Evolutionary conservation across 2,329 filamentous ascomycete genomes (phyloP).

Genomic region (Cladosporium cucumerinum): DNA sequence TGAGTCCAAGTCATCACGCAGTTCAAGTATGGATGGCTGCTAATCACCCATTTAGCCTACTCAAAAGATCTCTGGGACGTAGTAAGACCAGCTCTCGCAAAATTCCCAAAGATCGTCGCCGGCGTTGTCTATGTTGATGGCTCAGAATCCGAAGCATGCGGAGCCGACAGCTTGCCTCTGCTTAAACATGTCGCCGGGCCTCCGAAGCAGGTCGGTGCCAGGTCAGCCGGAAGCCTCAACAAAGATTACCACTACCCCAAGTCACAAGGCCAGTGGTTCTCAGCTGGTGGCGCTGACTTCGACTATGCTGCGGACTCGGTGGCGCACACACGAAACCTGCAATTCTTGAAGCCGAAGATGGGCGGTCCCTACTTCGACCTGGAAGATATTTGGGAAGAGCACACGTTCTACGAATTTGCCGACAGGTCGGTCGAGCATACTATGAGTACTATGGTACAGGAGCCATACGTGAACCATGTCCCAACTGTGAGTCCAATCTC

Average conservation of each 20-base stretch:
- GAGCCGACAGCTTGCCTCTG: slow-evolving; percentile 23
- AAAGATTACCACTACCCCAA: slow-evolving; percentile 47
- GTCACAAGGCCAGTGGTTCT: slow-evolving; percentile 41
- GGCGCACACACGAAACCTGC: slow-evolving; percentile 63
- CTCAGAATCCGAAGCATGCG: slow-evolving; percentile 19
- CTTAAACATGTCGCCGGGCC: slow-evolving; percentile 28
- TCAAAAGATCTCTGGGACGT: not conserved
- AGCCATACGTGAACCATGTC: slow-evolving; percentile 76
- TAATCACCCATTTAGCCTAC: slow-evolving; percentile 14
- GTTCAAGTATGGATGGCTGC: not conserved
- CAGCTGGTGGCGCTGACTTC: slow-evolving; percentile 40
- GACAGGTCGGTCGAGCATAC: slow-evolving; percentile 67
- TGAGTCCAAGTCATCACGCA: slow-evolving; percentile 18
- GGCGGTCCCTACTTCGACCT: slow-evolving; percentile 68
- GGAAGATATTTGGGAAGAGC: slow-evolving; percentile 75
- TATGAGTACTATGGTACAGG: slow-evolving; percentile 77
- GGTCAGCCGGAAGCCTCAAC: slow-evolving; percentile 14
- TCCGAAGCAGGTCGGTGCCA: slow-evolving; percentile 20
- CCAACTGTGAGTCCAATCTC: slow-evolving; percentile 48
- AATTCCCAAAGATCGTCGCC: slow-evolving; percentile 27
- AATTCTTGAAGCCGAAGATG: slow-evolving; percentile 62
- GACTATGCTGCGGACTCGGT: slow-evolving; percentile 55
- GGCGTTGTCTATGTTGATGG: slow-evolving; percentile 34
- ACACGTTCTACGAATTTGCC: slow-evolving; percentile 68
- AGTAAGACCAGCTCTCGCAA: slow-evolving; percentile 8